Base-by-base conservation (phyloP, 805 yeast species). In the Candida caryicola region DNA sequence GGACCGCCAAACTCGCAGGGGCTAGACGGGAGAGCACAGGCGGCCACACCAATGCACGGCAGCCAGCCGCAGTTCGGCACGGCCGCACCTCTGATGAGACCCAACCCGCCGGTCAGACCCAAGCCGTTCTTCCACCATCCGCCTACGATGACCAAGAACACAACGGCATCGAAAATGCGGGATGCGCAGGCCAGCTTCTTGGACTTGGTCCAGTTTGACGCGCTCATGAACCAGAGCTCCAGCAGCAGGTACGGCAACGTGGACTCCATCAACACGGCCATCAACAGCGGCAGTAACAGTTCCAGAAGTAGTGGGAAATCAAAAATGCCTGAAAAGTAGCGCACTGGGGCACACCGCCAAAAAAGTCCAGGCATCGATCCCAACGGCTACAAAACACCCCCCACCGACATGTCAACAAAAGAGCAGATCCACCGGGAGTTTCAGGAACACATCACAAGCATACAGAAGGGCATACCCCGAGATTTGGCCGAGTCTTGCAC, bases 121-220 rank as follows among this genome's bases (percentile, higher is more conserved):
- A 40, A 34, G 29, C 23, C 45, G 5, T 53, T 37, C 33, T 51
- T 44, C 43, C 58, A 54, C 41, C 43, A 46, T 33, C 54, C 54
- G 15, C 45, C 53, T 15, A 40, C 46, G 3, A 44, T 46, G n/a
- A 47, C 41, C 27, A 44, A 43, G 16, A 27, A 36, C 28, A 49
- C 47, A 5, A 23, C 41, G 7, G 18, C 36, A 9, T 36, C 36
- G 26, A 37, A 36, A 18, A 35, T 50, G 17, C 39, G 41, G 10
- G 47, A 47, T 13, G 47, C 53, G 3, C 64, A 60, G 30, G 41
- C 47, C 6, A 46, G 48, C 9, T 29, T 62, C n/a, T 30, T 62
- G 40, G 58, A 55, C 16, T 31, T 46, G 9, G 41, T 58, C 5
- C 51, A 51, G 10, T 52, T 54, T 33, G 50, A 54, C 17, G 41